Evolutionary conservation across 1,139 yeast genomes (phyloP), one percentile per base, ranked within the genome.

Genomic region (Candida glucosophila): DNA sequence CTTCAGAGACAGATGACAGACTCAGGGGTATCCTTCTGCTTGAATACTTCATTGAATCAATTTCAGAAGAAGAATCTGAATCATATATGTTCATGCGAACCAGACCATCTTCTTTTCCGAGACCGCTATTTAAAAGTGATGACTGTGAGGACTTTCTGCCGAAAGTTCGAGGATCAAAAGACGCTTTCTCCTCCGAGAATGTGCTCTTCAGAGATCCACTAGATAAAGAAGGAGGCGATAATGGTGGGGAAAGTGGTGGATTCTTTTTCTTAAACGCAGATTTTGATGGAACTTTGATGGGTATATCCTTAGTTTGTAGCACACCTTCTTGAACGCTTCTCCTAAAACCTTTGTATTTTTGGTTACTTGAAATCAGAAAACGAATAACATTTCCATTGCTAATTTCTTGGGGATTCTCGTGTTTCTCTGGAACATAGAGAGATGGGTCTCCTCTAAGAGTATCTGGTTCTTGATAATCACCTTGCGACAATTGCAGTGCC

Each of bases 261-360:
- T 29, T 30, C 18, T 24, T 29, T 15, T 27, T 34, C 23, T 33
- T 34, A 29, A 39, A 39, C 19, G 32, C 37, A 19, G 35, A 33
- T 13, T 36, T 21, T 19, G 33, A 27, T 7, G 60, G 59, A 23
- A 54, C 41, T 21, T 40, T 37, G 20, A 55, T 47, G 12, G 49
- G 40, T 20, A 55, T 46, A 20, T 58, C 57, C 20, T 45, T 47
- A n/a, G 35, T 18, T 16, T 34, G 31, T 9, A 44, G 38, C 11
- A 41, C 36, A 24, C 38, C 49, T 17, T 43, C 37, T 19, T 47
- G 44, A 5, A 47, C 47, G 28, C 55, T 52, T 47, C 70, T 56
- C 52, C 71, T 60, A 44, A 64, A 64, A 1, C 70, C 70, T 33
- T 45, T 53, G 40, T 64, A 64, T 35, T 60, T 64, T 18, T 54